Percentiles rank a stretch among this genome's conserved stretches.
These are phyloP conservation scores for Leishmania mexicana DNA, from an alignment of 208 protist species.

Conservation along the genomic window DNA sequence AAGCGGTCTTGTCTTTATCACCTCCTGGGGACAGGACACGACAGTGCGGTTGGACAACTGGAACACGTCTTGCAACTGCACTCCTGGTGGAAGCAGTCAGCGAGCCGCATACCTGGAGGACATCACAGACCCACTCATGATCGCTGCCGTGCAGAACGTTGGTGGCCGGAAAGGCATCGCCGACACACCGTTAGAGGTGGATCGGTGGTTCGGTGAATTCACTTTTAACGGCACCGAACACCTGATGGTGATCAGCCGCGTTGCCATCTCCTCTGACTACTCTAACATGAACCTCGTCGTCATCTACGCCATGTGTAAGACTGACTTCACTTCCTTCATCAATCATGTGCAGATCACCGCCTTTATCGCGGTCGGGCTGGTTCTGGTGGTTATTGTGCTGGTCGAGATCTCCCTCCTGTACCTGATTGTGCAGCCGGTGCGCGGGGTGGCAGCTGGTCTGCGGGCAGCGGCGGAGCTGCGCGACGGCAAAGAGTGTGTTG, in stretches of 20 bases:
- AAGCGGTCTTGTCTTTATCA: slow-evolving; percentile 43
- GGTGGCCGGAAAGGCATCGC: slow-evolving; percentile 28
- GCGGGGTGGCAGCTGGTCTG: slow-evolving; percentile 35
- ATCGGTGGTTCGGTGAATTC: slow-evolving; percentile 21
- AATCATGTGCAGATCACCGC: slow-evolving; percentile 12
- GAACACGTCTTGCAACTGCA: slow-evolving; percentile 26
- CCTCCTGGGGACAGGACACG: slow-evolving; percentile 28
- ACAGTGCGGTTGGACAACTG: slow-evolving; percentile 45
- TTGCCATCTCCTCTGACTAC: not conserved
- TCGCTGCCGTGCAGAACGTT: slow-evolving; percentile 20
- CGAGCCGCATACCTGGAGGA: slow-evolving; percentile 20
- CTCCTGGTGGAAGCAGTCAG: not conserved
- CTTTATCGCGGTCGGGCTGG: slow-evolving; percentile 20
- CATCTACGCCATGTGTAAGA: slow-evolving; percentile 4
- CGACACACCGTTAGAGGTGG: not conserved
- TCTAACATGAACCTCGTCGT: slow-evolving; percentile 15
- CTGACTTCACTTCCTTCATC: slow-evolving; percentile 10
- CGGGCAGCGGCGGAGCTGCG: slow-evolving; percentile 40
- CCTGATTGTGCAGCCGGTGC: slow-evolving; percentile 47
- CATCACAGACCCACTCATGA: slow-evolving; percentile 29
- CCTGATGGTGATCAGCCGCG: slow-evolving; percentile 9
- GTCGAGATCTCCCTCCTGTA: slow-evolving; percentile 42
- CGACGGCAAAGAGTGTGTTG: slow-evolving; percentile 35
- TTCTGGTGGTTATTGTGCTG: slow-evolving; percentile 30
- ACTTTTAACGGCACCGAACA: not conserved